Evolutionary conservation across 805 yeast genomes (phyloP), one percentile per base, ranked within the genome.

Genomic region (Nakazawaea peltata): DNA sequence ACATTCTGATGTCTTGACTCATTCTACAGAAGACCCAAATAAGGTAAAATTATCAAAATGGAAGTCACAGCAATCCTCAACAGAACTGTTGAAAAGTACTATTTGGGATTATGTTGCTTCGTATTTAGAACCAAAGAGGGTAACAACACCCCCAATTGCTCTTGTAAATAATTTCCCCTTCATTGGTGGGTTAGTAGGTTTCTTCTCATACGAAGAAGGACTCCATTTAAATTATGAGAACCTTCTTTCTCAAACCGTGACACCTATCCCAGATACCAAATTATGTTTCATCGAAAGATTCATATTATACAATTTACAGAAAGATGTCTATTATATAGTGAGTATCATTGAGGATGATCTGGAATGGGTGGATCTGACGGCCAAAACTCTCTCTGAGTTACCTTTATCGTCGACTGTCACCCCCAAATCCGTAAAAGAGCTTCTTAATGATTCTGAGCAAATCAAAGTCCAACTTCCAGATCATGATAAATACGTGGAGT

Each of bases 181-280:
- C 48, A 61, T 76, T 38, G 97, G 98, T n/a, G 99, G 99, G 0
- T 65, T 84, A 22, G 63, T 88, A 36, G 99, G 99, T 4, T 64
- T 81, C 28, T 55, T 92, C 9, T 81, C 94, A 0, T 92, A 92
- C 51, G 98, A 90, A 53, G 90, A 83, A 58, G 95, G 95, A 1
- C 69, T 70, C 18, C 67, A 65, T 40, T 45, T 71, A 7, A 39
- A 53, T 2, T 26, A 52, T 5, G 47, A 56, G 5, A 52, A 54
- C 3, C 44, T 69, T 28, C 55, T 57, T 29, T 61, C 67, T 23
- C 42, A 69, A 3, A 62, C 74, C 1, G 50, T 48, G 2, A 50
- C 46, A 0, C 46, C 50, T 11, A 67, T 72, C 2, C 90, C 94
- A 0, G 95, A 85, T 54, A 71, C 86, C 17, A 81, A 81, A 45